phyloP scores from a whole-genome alignment of 2,329 filamentous ascomycete species.

The Mariannaea sp. region DNA sequence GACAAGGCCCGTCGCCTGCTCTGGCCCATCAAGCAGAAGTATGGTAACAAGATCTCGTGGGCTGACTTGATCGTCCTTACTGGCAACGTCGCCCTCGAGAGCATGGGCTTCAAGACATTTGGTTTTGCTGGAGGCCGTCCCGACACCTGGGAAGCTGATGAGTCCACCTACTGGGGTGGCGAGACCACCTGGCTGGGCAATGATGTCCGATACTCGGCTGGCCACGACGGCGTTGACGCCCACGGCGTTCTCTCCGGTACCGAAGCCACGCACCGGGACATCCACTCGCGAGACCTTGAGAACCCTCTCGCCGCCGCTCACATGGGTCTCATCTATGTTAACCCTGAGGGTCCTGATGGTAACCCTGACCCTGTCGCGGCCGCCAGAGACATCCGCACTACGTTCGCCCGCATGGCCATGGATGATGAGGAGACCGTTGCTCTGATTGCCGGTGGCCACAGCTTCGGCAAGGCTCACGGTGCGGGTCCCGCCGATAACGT shows the following conservation, averaged over 20 bases:
- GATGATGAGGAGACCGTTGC: slow-evolving; percentile 82
- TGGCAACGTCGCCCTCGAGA: slow-evolving; percentile 78
- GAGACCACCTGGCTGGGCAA: slow-evolving; percentile 78
- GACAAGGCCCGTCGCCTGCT: slow-evolving; percentile 81
- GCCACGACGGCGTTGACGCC: background rate
- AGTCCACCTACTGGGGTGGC: slow-evolving; percentile 77
- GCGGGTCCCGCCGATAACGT: slow-evolving; percentile 61
- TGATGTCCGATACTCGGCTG: slow-evolving; percentile 64
- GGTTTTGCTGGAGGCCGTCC: slow-evolving; percentile 74
- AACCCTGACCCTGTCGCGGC: slow-evolving; percentile 71
- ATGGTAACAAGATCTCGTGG: slow-evolving; percentile 83
- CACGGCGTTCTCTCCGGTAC: background rate
- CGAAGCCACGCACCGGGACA: slow-evolving; percentile 53
- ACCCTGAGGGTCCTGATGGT: slow-evolving; percentile 77
- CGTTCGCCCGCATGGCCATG: slow-evolving; percentile 82
- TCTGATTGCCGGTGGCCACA: slow-evolving; percentile 77
- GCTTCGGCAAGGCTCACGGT: slow-evolving; percentile 82
- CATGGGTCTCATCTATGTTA: slow-evolving; percentile 83
- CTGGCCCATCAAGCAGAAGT: slow-evolving; percentile 83
- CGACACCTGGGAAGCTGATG: slow-evolving; percentile 76
- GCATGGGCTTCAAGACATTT: slow-evolving; percentile 74
- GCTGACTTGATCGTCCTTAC: slow-evolving; percentile 73
- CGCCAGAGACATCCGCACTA: slow-evolving; percentile 72
- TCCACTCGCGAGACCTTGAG: slow-evolving; percentile 67
- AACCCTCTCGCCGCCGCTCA: slow-evolving; percentile 66